phyloP scores from a whole-genome alignment of 2,329 filamentous ascomycete genomes.

The Hymenotorrendiella dingleyae region DNA sequence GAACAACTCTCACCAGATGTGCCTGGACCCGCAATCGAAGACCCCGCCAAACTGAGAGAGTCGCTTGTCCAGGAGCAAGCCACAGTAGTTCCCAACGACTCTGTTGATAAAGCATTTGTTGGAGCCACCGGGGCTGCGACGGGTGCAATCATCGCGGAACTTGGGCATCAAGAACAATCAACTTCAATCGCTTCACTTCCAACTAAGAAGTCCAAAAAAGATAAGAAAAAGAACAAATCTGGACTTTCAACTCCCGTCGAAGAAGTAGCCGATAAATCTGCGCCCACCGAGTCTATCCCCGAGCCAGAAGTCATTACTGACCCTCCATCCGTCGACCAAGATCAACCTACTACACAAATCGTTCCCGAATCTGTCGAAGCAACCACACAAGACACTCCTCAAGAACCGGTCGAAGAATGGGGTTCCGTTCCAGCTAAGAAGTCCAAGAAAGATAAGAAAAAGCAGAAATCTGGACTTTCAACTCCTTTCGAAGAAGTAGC shows the following conservation, averaged over 20 bases:
- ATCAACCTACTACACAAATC: too few relatives aligned
- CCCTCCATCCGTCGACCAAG: background rate
- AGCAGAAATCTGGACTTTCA: background rate
- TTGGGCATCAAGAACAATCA: too few relatives aligned
- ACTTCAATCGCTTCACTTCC: too few relatives aligned
- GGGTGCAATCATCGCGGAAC: too few relatives aligned
- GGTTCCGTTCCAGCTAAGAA: constrained; percentile 1
- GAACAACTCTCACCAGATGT: background rate
- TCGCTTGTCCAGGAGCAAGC: too few relatives aligned
- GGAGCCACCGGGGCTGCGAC: too few relatives aligned
- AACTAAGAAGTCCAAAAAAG: constrained; percentile 17
- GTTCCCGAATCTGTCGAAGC: too few relatives aligned
- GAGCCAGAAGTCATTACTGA: background rate
- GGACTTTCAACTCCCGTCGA: constrained; percentile 13
- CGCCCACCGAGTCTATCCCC: background rate
- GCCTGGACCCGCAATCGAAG: constrained; percentile 5
- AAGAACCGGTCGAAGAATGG: too few relatives aligned
- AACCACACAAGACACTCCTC: too few relatives aligned
- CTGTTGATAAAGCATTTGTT: too few relatives aligned
- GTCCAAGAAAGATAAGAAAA: constrained; percentile 8
- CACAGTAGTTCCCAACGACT: too few relatives aligned
- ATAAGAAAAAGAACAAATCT: constrained; percentile 18
- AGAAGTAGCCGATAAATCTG: background rate
- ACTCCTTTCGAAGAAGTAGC: constrained; percentile 2
- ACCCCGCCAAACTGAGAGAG: too few relatives aligned